Evolutionary conservation across 78 protist species (phyloP).

Genomic region (Anaeramoeba flamelloides): DNA sequence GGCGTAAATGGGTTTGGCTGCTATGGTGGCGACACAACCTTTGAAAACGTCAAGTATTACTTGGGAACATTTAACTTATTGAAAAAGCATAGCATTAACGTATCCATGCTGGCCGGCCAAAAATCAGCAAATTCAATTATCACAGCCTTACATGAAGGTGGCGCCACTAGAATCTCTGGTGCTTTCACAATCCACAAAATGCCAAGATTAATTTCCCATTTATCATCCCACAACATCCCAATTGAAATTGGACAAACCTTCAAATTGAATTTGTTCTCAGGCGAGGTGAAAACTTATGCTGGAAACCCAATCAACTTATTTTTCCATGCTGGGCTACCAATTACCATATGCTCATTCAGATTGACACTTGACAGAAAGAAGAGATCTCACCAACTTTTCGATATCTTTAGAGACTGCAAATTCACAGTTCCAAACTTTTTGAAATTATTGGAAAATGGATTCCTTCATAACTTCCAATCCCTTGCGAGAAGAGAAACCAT

Average conservation of each 20-base stretch:
- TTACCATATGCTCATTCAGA: background rate
- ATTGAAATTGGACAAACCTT: background rate
- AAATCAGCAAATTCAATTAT: constrained; percentile 1
- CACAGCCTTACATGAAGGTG: constrained; percentile 14
- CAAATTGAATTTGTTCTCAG: background rate
- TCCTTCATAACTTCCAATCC: background rate
- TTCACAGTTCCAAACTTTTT: background rate
- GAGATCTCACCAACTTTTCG: background rate
- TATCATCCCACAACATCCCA: constrained; percentile 15
- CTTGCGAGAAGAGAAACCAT: background rate
- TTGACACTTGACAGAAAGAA: background rate
- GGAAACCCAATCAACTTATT: background rate
- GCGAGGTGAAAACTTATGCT: background rate
- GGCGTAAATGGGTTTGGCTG: constrained; percentile 44
- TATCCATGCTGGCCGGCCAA: constrained; percentile 2
- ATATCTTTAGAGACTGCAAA: background rate
- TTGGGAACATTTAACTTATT: constrained; percentile 28
- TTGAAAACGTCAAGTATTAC: constrained; percentile 11
- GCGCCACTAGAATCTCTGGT: constrained; percentile 39
- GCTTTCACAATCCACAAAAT: constrained; percentile 37
- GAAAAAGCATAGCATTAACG: constrained; percentile 31
- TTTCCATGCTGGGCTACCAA: background rate
- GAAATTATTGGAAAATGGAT: background rate
- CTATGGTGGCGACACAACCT: constrained; percentile 18
- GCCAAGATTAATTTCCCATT: constrained; percentile 29